Percentiles rank a stretch among this genome's conserved stretches.
These are phyloP conservation scores for Microbotryum scabiosae DNA, from an alignment of 1,284 basidiomycete genomes.

Conservation along the genomic window DNA sequence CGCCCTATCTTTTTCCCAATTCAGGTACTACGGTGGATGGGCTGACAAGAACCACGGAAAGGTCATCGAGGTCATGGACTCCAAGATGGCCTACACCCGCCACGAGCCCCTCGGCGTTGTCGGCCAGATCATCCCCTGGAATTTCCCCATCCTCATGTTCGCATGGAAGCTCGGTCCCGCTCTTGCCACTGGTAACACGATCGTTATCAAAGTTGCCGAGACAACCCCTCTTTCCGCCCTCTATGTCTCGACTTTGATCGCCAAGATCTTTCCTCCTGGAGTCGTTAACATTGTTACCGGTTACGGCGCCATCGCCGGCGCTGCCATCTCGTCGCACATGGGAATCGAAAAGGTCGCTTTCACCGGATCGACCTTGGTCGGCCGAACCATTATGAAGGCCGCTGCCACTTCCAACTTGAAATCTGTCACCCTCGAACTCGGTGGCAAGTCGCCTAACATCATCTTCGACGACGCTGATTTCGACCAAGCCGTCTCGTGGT, in stretches of 20 bases:
- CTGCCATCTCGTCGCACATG: slow-evolving; percentile 59
- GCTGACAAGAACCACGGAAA: slow-evolving; percentile 76
- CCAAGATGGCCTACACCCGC: slow-evolving; percentile 66
- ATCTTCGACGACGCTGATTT: slow-evolving; percentile 50
- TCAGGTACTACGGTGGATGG: slow-evolving; percentile 59
- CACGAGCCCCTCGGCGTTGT: slow-evolving; percentile 94
- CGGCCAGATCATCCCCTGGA: slow-evolving; percentile 63
- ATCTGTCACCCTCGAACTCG: slow-evolving; percentile 86
- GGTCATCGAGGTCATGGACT: slow-evolving; percentile 63
- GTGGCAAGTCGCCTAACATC: slow-evolving; percentile 77
- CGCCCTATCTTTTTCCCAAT: no score
- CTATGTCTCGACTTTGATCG: slow-evolving; percentile 38
- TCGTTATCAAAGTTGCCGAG: slow-evolving; percentile 64
- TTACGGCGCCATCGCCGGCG: slow-evolving; percentile 71
- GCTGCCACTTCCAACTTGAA: slow-evolving; percentile 79
- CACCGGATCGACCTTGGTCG: slow-evolving; percentile 61
- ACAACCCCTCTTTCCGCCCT: slow-evolving; percentile 73
- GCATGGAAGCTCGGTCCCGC: slow-evolving; percentile 76
- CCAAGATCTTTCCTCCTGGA: slow-evolving; percentile 80
- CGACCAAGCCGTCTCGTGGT: slow-evolving; percentile 71
- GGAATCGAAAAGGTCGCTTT: slow-evolving; percentile 48
- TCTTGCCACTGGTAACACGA: slow-evolving; percentile 70
- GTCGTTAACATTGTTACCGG: slow-evolving; percentile 56
- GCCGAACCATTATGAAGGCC: slow-evolving; percentile 73
- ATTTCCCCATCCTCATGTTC: slow-evolving; percentile 87